Evolutionary conservation across 164 flowering plant species (phyloP).

Genomic region (Litsea cubeba): DNA sequence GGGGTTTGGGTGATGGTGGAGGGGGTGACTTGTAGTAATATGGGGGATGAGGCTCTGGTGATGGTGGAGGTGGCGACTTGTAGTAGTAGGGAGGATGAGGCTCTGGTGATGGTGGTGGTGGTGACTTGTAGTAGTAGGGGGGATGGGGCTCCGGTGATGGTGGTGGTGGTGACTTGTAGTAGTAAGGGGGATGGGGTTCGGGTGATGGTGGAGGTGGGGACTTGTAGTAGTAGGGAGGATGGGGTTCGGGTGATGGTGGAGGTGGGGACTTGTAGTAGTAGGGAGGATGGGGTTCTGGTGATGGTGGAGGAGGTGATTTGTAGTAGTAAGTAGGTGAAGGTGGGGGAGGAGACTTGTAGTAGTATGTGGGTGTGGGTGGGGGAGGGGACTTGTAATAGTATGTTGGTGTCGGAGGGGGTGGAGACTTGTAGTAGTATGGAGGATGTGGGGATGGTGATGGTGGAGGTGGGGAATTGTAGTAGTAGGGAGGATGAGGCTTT

Average conservation of each 20-base stretch:
- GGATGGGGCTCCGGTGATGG: slow-evolving; percentile 4
- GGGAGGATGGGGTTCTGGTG: not conserved
- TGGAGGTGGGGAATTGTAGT: slow-evolving; percentile 21
- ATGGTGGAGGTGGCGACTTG: too few species aligned
- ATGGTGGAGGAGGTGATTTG: slow-evolving; percentile 38
- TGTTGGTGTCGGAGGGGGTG: slow-evolving; percentile 26
- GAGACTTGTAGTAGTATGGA: too few species aligned
- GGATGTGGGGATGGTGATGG: slow-evolving; percentile 14
- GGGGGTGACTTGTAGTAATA: slow-evolving; percentile 44
- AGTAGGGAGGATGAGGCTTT: slow-evolving; percentile 7
- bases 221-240: slow-evolving; percentile 10
- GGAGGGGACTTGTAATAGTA: slow-evolving; percentile 38
- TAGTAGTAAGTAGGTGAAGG: slow-evolving; percentile 26
- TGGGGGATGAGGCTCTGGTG: not conserved
- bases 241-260: too few species aligned
- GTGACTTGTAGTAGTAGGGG: slow-evolving; percentile 29
- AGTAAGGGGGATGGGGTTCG: slow-evolving; percentile 22
- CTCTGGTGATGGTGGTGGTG: slow-evolving; percentile 28
- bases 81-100: too few species aligned
- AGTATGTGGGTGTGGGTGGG: slow-evolving; percentile 25
- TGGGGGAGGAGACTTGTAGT: slow-evolving; percentile 26
- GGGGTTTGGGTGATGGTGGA: not conserved
- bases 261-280: too few species aligned
- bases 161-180: slow-evolving; percentile 26
- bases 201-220: slow-evolving; percentile 27